Percentiles rank a stretch among this genome's conserved stretches.
phyloP scores from a whole-genome alignment of 257 asterid genomes.

The Solanum chmielewskii region DNA sequence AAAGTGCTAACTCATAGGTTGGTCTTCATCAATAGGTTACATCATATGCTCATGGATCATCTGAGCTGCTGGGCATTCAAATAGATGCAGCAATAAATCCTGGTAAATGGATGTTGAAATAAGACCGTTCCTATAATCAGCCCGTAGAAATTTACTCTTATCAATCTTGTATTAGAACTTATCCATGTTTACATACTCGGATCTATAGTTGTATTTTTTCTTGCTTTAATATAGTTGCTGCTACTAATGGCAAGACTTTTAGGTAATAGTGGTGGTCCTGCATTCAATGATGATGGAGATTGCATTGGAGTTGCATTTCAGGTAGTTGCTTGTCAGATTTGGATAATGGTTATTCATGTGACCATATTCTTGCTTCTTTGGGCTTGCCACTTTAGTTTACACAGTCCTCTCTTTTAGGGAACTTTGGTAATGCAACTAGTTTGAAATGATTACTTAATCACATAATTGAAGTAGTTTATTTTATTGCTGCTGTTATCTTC shows the following conservation, averaged over 20 bases:
- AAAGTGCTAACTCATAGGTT: conserved; percentile 4
- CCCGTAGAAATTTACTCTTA: neutral
- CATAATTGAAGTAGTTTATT: neutral
- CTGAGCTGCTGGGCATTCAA: conserved; percentile 94
- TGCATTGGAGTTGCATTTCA: conserved; percentile 98
- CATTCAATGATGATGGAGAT: conserved; percentile 91
- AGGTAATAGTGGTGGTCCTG: conserved; percentile 99
- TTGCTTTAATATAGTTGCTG: neutral
- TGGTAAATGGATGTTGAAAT: conserved; percentile 31
- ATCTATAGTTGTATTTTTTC: neutral
- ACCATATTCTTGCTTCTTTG: neutral
- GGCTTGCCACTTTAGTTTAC: neutral
- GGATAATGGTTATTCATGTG: neutral
- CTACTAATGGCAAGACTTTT: conserved; percentile 14
- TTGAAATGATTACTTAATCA: neutral
- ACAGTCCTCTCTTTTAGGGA: neutral
- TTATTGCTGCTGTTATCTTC: neutral
- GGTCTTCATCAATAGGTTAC: conserved; percentile 56
- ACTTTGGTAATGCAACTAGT: neutral
- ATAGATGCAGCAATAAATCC: conserved; percentile 99
- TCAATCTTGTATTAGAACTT: neutral
- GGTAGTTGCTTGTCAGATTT: conserved; percentile 37
- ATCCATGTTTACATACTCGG: neutral
- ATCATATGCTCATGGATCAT: conserved; percentile 94
- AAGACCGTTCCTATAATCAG: neutral